These are phyloP conservation scores for Jasminum sambac DNA, from an alignment of 257 asterid genomes.

Conservation along the genomic window DNA sequence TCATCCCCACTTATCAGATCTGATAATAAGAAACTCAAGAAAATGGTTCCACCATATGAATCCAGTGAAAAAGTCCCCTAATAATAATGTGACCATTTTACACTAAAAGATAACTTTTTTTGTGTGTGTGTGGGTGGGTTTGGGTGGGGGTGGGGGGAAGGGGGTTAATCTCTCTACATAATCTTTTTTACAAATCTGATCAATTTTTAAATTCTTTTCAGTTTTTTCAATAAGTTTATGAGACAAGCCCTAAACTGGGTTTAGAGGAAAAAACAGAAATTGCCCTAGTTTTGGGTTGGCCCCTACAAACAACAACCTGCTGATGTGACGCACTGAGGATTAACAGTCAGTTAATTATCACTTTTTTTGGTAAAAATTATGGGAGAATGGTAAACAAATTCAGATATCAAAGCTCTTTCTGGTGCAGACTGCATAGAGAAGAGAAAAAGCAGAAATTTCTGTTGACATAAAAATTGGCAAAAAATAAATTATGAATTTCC, in stretches of 20 bases:
- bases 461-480: conserved; percentile 20
- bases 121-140: too few species aligned
- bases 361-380: not conserved
- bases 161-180: too few species aligned
- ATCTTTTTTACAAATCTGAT: too few species aligned
- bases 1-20: not conserved
- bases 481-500: conserved; percentile 21
- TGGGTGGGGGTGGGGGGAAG: too few species aligned
- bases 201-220: too few species aligned
- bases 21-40: not conserved
- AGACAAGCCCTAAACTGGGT: too few species aligned
- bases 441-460: not conserved
- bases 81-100: conserved; percentile 48
- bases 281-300: conserved; percentile 31
- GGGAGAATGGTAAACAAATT: conserved; percentile 4
- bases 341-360: conserved; percentile 46
- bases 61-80: conserved; percentile 10
- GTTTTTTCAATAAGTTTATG: too few species aligned
- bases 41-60: conserved; percentile 9
- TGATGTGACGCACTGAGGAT: conserved; percentile 80
- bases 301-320: conserved; percentile 60
- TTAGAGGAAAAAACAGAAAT: conserved; percentile 30
- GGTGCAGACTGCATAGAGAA: conserved; percentile 6
- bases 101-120: too few species aligned
- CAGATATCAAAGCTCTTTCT: conserved; percentile 40